These are phyloP conservation scores for Pythium sp. DNA, from an alignment of 352 stramenopile genomes.

Conservation along the genomic window DNA sequence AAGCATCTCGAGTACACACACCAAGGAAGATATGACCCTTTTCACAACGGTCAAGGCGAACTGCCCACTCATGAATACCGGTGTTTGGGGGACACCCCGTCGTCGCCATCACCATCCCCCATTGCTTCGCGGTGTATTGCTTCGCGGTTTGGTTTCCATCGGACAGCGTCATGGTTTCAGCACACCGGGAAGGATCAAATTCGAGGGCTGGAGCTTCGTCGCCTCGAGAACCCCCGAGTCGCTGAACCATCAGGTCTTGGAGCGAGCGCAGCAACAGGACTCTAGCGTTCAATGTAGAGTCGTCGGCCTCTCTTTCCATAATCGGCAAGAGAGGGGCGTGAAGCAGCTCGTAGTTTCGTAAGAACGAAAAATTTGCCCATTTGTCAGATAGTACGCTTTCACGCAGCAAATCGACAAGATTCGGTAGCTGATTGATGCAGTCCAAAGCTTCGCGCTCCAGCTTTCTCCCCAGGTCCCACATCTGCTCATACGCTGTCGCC, in stretches of 20 bases:
- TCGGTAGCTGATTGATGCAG: slow-evolving; percentile 59
- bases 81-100: slow-evolving; percentile 82
- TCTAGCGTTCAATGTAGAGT: slow-evolving; percentile 34
- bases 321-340: slow-evolving; percentile 69
- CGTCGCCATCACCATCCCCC: slow-evolving; percentile 88
- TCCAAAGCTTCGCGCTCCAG: slow-evolving; percentile 69
- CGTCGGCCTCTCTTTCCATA: slow-evolving; percentile 37
- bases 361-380: slow-evolving; percentile 60
- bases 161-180: slow-evolving; percentile 87
- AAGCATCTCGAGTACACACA: slow-evolving; percentile 83
- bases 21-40: slow-evolving; percentile 90
- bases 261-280: slow-evolving; percentile 73
- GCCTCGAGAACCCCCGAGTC: slow-evolving; percentile 63
- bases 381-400: slow-evolving; percentile 58
- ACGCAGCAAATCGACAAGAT: slow-evolving; percentile 57
- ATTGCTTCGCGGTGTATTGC: slow-evolving; percentile 89
- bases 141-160: slow-evolving; percentile 83
- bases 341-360: slow-evolving; percentile 53
- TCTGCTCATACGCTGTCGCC: slow-evolving; percentile 62
- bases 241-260: slow-evolving; percentile 85
- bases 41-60: slow-evolving; percentile 84
- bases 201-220: slow-evolving; percentile 79
- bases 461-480: slow-evolving; percentile 59
- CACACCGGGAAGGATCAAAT: slow-evolving; percentile 83
- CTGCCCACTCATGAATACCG: slow-evolving; percentile 85